Conservation (phyloP, 164 flowering plant genomes). For the Akebia trifoliata region DNA sequence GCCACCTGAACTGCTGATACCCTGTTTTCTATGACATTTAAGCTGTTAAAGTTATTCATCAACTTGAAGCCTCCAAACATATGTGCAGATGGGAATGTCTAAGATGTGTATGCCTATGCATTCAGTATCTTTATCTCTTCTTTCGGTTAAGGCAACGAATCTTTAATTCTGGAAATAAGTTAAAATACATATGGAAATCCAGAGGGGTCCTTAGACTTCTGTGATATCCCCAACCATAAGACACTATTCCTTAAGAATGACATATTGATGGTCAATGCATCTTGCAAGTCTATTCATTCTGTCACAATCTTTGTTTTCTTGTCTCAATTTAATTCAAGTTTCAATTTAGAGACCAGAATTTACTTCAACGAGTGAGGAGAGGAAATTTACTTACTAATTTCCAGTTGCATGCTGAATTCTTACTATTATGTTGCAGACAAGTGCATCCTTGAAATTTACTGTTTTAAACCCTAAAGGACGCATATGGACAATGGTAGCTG, state of each 20-base stretch:
- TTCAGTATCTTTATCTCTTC: too few species aligned
- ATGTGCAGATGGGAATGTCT: too few species aligned
- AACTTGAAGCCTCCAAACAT: too few species aligned
- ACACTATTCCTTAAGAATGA: background rate
- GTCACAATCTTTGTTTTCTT: too few species aligned
- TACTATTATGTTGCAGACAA: constrained; percentile 56
- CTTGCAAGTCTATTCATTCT: too few species aligned
- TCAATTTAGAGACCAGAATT: background rate
- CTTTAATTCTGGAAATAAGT: background rate
- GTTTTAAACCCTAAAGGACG: constrained; percentile 92
- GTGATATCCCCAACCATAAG: background rate
- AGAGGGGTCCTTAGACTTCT: background rate
- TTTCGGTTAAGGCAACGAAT: background rate
- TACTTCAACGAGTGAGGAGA: background rate
- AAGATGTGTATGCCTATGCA: too few species aligned
- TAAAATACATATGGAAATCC: too few species aligned
- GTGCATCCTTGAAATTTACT: too few species aligned
- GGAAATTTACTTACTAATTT: background rate
- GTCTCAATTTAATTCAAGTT: background rate
- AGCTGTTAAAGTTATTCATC: too few species aligned
- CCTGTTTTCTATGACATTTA: too few species aligned
- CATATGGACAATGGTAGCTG: constrained; percentile 98
- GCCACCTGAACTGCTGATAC: too few species aligned
- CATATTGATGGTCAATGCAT: background rate
- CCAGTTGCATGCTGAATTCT: background rate